phyloP scores from a whole-genome alignment of 768 basidiomycete species.

The Mycena kentingensis region DNA sequence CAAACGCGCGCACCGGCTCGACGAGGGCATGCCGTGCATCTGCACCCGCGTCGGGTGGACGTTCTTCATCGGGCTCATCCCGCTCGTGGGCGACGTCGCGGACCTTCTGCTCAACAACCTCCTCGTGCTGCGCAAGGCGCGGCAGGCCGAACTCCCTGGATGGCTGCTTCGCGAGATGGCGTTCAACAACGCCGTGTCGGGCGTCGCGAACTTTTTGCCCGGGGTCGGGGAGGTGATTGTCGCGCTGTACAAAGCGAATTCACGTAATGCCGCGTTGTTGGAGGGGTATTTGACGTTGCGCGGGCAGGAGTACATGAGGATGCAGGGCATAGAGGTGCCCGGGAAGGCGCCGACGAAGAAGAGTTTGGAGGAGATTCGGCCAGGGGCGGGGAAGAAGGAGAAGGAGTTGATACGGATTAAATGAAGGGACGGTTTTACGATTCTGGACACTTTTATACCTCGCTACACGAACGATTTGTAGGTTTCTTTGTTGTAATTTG shows the following conservation, averaged over 20 bases:
- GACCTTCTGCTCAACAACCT: constrained; percentile 69
- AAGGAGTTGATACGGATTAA: too few species aligned
- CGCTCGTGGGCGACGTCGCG: constrained; percentile 66
- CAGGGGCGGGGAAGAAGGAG: constrained; percentile 55
- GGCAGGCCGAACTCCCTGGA: constrained; percentile 63
- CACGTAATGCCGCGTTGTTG: constrained; percentile 81
- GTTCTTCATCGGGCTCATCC: constrained; percentile 76
- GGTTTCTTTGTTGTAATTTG: too few species aligned
- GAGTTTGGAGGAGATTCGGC: constrained; percentile 49
- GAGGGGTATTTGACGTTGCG: constrained; percentile 83
- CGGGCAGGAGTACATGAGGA: constrained; percentile 69
- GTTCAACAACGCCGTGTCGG: constrained; percentile 71
- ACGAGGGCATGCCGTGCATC: constrained; percentile 80
- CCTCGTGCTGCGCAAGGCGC: constrained; percentile 76
- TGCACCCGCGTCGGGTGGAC: constrained; percentile 88
- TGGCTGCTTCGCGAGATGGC: constrained; percentile 79
- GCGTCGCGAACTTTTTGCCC: constrained; percentile 66
- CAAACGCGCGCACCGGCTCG: constrained; percentile 79
- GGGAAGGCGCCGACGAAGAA: constrained; percentile 27
- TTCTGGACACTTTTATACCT: too few species aligned
- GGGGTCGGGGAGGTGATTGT: constrained; percentile 74
- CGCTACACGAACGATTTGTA: too few species aligned
- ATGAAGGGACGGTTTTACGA: too few species aligned
- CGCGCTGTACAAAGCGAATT: constrained; percentile 85
- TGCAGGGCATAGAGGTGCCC: constrained; percentile 40